Conservation (phyloP, 306 rosid genomes). For the Prunus mira region DNA sequence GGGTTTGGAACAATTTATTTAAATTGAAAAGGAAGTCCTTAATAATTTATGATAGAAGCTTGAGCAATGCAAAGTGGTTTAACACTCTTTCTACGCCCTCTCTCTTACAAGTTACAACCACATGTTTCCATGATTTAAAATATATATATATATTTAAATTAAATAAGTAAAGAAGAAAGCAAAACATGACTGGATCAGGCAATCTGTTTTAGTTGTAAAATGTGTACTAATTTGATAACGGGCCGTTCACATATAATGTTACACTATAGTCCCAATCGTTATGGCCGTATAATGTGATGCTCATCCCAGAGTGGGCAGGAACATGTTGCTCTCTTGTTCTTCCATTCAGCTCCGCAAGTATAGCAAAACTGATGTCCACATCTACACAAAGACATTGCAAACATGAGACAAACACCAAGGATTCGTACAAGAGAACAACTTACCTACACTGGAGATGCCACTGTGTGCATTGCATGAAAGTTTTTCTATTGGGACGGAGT, state of each 20-base stretch:
- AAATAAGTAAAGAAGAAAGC: background rate
- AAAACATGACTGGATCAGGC: background rate
- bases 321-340: slow-evolving; percentile 58
- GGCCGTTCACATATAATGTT: no score
- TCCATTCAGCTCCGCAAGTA: slow-evolving; percentile 81
- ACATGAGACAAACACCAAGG: background rate
- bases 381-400: slow-evolving; percentile 35
- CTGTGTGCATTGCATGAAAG: no score
- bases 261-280: background rate
- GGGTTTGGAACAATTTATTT: no score
- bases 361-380: slow-evolving; percentile 77
- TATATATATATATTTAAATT: no score
- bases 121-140: background rate
- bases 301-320: slow-evolving; percentile 70
- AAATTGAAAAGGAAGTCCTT: no score
- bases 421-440: no score
- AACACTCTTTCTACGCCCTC: background rate
- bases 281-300: slow-evolving; percentile 35
- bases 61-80: no score
- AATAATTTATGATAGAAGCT: no score
- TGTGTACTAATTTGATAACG: no score
- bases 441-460: no score
- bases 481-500: no score
- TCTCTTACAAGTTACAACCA: background rate
- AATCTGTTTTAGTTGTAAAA: background rate